Evolutionary conservation across 805 yeast genomes (phyloP), one percentile per base, ranked within the genome.

Genomic region (Blastobotrys americana): DNA sequence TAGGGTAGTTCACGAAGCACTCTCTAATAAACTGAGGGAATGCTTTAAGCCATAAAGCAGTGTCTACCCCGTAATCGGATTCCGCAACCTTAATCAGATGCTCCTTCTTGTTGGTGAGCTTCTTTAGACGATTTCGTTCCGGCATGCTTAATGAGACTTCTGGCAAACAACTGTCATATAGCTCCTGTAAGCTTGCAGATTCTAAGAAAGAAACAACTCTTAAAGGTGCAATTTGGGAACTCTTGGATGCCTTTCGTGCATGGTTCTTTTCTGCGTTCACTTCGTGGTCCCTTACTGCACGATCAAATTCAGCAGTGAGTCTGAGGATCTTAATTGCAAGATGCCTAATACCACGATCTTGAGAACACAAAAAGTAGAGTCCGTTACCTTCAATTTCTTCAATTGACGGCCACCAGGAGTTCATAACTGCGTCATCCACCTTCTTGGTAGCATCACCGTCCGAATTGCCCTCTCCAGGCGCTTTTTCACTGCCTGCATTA

Each of bases 311-410:
- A n/a, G 86, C 87, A 1, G 86, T 84, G 16, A 89, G 69, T 55
- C 80, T 73, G 46, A 93, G 64, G 5, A 94, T 80, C 4, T 82
- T 73, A 2, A 89, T 69, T 0, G 95, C 97, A 39, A 80, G 65
- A 47, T 78, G 79, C 43, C 99, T 70, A 9, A 86, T 74, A 19
- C 75, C 70, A 36, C 82, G 72, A 58, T 88, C 96, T 53, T 88
- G 94, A 1, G 96, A 85, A 55, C 96, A 85, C 18, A 93, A 67
- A 57, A 94, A 90, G 56, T 86, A 93, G 23, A 93, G 65, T 0
- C 96, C 99, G 58, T 89, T 86, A 0, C 98, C 97, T 63, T 93
- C 98, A 6, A 90, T 85, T 50, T 90, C 97, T 62, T 93, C 97
- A 39, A 93, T 81, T 0, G 84, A 82, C 0, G 96, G 83, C 50